A percentile compares a stretch with the other conserved stretches of the same genome.
Conservation (phyloP, 306 rosid species). For the Luffa acutangula region DNA sequence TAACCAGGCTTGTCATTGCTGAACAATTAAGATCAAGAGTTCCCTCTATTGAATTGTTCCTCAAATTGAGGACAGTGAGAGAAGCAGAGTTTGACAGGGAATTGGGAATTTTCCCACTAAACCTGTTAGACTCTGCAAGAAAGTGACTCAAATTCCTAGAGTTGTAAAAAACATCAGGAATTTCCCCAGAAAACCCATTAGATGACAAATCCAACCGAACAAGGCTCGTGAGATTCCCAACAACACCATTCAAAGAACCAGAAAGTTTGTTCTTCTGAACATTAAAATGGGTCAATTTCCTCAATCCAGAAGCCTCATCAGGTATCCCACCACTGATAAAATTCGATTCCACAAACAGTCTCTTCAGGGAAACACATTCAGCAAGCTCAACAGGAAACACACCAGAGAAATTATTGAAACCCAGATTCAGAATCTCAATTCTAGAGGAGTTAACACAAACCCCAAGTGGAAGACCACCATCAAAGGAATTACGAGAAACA, state of each 20-base stretch:
- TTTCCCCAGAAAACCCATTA: slow-evolving; percentile 18
- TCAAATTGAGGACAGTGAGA: slow-evolving; percentile 9
- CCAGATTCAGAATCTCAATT: slow-evolving; percentile 1
- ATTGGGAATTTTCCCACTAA: slow-evolving; percentile 14
- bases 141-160: slow-evolving; percentile 3
- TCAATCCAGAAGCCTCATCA: neutral
- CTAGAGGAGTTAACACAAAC: slow-evolving; percentile 4
- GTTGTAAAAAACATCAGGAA: slow-evolving; percentile 17
- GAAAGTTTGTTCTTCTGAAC: slow-evolving; percentile 15
- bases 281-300: neutral
- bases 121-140: slow-evolving; percentile 9
- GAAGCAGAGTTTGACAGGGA: slow-evolving; percentile 14
- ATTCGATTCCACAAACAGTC: neutral
- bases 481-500: slow-evolving; percentile 7
- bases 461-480: neutral
- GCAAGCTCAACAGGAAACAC: slow-evolving; percentile 1
- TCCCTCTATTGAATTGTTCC: slow-evolving; percentile 16
- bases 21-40: slow-evolving; percentile 17
- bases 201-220: slow-evolving; percentile 17
- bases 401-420: slow-evolving; percentile 6
- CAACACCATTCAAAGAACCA: slow-evolving; percentile 7
- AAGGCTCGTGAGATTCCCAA: slow-evolving; percentile 21
- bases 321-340: slow-evolving; percentile 2
- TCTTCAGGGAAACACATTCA: neutral
- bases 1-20: slow-evolving; percentile 20